Evolutionary conservation across 2,329 filamentous ascomycete species (phyloP).

Genomic region (Apiospora koreana): DNA sequence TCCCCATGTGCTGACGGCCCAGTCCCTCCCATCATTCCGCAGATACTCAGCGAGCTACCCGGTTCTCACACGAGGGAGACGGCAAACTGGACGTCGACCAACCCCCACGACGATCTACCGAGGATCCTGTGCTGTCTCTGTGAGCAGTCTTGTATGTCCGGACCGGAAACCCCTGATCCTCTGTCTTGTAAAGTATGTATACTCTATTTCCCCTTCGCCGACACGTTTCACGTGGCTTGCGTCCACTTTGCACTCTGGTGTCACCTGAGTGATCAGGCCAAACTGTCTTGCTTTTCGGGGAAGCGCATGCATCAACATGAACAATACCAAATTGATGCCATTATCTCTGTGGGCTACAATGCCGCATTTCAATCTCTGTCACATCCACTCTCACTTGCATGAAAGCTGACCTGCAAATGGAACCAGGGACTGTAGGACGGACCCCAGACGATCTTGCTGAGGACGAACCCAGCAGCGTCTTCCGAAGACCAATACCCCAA

Average conservation of each 20-base stretch:
- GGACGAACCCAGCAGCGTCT: neutral
- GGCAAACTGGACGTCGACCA: slow-evolving; percentile 9
- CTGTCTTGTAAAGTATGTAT: slow-evolving; percentile 10
- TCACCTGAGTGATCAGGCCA: neutral
- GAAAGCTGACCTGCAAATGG: neutral
- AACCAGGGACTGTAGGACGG: neutral
- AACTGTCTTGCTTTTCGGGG: neutral
- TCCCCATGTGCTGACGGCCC: slow-evolving; percentile 12
- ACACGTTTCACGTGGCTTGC: slow-evolving; percentile 8
- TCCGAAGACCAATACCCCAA: slow-evolving; percentile 13
- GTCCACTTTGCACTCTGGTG: neutral
- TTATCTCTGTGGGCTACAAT: neutral
- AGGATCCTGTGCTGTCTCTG: neutral
- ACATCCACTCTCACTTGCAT: neutral
- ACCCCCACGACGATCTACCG: neutral
- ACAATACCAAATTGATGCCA: neutral
- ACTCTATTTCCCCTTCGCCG: neutral
- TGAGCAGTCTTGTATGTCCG: slow-evolving; percentile 10
- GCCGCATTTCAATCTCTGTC: neutral
- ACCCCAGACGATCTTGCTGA: neutral
- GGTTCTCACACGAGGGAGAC: slow-evolving; percentile 1
- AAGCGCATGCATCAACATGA: neutral
- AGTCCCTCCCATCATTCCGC: slow-evolving; percentile 1
- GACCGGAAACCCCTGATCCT: slow-evolving; percentile 11
- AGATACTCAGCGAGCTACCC: slow-evolving; percentile 5